These are phyloP conservation scores for Picochlorum sp. DNA, from an alignment of 139 green algal species.

Conservation along the genomic window DNA sequence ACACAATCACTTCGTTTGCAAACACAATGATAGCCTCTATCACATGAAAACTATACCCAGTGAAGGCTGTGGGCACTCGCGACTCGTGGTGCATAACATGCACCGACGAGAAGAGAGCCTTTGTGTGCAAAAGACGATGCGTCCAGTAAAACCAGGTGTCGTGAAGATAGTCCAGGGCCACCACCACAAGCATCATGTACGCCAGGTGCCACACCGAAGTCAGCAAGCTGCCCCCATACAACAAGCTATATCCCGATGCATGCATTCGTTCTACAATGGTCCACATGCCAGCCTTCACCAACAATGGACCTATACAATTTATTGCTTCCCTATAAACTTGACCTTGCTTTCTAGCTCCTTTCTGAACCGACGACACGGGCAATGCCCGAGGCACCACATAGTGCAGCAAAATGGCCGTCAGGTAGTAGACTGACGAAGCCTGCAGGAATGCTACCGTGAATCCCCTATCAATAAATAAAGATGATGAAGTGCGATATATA, in stretches of 20 bases:
- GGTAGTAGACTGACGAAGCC: conserved; percentile 53
- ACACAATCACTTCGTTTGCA: conserved; percentile 73
- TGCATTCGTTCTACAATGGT: conserved; percentile 59
- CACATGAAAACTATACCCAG: conserved; percentile 76
- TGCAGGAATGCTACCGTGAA: conserved; percentile 36
- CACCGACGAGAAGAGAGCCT: conserved; percentile 59
- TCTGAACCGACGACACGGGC: conserved; percentile 30
- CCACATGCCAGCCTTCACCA: conserved; percentile 65
- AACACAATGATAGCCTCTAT: conserved; percentile 76
- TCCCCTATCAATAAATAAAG: conserved; percentile 40
- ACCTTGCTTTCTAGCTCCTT: conserved; percentile 12
- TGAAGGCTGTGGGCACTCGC: conserved; percentile 59
- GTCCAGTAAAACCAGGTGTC: conserved; percentile 91
- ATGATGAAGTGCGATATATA: background rate
- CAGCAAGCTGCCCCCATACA: conserved; percentile 34
- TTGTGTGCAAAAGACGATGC: conserved; percentile 72
- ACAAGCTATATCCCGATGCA: conserved; percentile 9
- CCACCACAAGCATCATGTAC: conserved; percentile 39
- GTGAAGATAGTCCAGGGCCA: conserved; percentile 66
- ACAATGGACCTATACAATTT: conserved; percentile 50
- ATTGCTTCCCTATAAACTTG: conserved; percentile 45
- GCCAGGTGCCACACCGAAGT: background rate
- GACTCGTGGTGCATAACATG: conserved; percentile 80
- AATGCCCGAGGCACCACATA: conserved; percentile 42
- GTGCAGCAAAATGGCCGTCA: conserved; percentile 42